These are phyloP conservation scores for Furculomyces boomerangus DNA, from an alignment of 371 early-diverging fungal genomes.

Conservation along the genomic window DNA sequence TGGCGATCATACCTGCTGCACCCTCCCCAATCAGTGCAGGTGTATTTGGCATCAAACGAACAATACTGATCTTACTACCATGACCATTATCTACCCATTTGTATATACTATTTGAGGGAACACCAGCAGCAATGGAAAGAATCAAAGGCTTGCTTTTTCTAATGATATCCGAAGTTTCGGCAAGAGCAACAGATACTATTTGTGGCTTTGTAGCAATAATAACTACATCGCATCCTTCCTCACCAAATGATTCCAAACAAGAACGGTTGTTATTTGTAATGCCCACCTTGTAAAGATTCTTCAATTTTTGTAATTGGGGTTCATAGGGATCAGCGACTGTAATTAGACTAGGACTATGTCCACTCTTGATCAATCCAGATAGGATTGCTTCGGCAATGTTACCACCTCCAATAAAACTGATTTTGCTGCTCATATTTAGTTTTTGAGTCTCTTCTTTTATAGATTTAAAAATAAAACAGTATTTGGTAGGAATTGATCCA, in stretches of 20 bases:
- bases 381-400: constrained; percentile 90
- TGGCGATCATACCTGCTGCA: constrained; percentile 68
- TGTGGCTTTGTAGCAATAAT: constrained; percentile 84
- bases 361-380: constrained; percentile 59
- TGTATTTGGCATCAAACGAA: constrained; percentile 89
- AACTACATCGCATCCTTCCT: constrained; percentile 36
- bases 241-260: neutral
- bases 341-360: constrained; percentile 44
- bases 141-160: constrained; percentile 35
- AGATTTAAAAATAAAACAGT: too few species aligned
- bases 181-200: constrained; percentile 51
- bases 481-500: too few species aligned
- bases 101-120: constrained; percentile 47
- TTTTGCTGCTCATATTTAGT: constrained; percentile 1
- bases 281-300: constrained; percentile 27
- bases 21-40: constrained; percentile 76
- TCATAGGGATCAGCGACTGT: constrained; percentile 67
- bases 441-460: neutral
- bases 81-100: constrained; percentile 36
- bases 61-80: constrained; percentile 29
- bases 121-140: constrained; percentile 81
- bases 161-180: constrained; percentile 25
- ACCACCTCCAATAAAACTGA: constrained; percentile 78
- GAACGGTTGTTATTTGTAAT: constrained; percentile 2
- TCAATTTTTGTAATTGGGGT: constrained; percentile 41